Base-by-base conservation (phyloP, 306 rosid genomes). In the Vicia sativa region DNA sequence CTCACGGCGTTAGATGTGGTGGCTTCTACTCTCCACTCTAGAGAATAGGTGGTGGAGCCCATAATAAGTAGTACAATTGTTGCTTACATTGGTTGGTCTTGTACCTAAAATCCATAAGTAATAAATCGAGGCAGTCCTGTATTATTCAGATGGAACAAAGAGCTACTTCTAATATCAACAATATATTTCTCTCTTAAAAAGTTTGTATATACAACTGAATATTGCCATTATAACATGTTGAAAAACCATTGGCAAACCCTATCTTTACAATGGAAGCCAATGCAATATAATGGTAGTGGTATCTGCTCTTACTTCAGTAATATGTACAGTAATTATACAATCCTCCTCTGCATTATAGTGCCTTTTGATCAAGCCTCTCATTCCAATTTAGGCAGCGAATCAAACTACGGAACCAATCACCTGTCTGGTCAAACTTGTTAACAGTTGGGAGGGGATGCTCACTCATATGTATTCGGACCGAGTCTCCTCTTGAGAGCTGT, bases 311-410 rank as follows among this genome's bases (percentile, higher is more conserved):
- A 55, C 45, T 23, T 67, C 38, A 72, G 29, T 78, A 53, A 19
- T 82, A 49, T 90, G 77, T 88, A 86, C 91, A 85, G 62, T 65
- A 70, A 64, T 80, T 79, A 80, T 82, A 85, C 19, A 46, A 45
- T 60, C 71, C 71, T 56, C 19, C 44, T 46, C 71, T 58, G 72
- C 78, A 67, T 86, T 66, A 90, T 60, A 90, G 80, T 60, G 99
- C 99, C 87, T 84, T 93, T 53, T 93, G 99, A 80, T 93, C 99
- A 60, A 86, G 92, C 73, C 99, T 88, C 77, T 90, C 99, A 7
- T 93, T 93, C 99, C 99, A 93, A 72, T 90, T 93, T 65, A 93
- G 83, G 88, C 99, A 93, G 52, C 99, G 97, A 74, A 93, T 80
- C 82, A 93, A 82, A 80, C 99, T 93, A 44, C 69, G 85, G 78